These are phyloP conservation scores for Lepraria neglecta DNA, from an alignment of 495 filamentous ascomycete species.

Conservation along the genomic window DNA sequence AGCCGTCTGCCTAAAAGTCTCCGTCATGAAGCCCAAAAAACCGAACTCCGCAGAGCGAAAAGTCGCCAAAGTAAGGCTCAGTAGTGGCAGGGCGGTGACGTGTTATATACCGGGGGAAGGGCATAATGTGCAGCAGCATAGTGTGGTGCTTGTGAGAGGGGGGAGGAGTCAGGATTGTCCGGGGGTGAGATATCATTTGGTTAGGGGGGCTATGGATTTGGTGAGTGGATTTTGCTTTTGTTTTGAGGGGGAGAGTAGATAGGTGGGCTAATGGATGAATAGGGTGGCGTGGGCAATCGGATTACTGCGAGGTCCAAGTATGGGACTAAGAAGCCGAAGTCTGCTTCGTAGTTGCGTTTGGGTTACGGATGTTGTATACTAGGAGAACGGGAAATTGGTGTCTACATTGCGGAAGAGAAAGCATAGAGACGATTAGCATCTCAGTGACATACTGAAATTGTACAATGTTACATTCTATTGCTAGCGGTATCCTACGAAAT, in stretches of 20 bases:
- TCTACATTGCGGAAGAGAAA: background rate
- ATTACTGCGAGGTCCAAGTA: slow-evolving; percentile 87
- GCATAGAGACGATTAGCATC: background rate
- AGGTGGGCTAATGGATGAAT: slow-evolving; percentile 24
- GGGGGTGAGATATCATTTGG: slow-evolving; percentile 90
- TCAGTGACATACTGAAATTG: background rate
- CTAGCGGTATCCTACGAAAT: slow-evolving; percentile 7
- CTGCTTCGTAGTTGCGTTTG: background rate
- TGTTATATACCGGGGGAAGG: slow-evolving; percentile 94
- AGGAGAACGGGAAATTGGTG: background rate
- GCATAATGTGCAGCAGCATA: slow-evolving; percentile 98
- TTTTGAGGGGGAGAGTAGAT: slow-evolving; percentile 21
- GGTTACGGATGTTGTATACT: background rate
- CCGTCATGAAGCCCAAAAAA: slow-evolving; percentile 92
- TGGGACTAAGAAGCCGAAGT: slow-evolving; percentile 96
- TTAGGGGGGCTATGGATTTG: slow-evolving; percentile 89
- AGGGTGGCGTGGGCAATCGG: slow-evolving; percentile 88
- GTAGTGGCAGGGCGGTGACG: slow-evolving; percentile 77
- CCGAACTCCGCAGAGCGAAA: slow-evolving; percentile 96
- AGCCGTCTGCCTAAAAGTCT: slow-evolving; percentile 89
- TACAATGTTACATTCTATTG: slow-evolving; percentile 8
- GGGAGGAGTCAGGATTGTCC: slow-evolving; percentile 94
- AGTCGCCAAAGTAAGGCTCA: slow-evolving; percentile 79
- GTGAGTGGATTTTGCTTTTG: slow-evolving; percentile 49
- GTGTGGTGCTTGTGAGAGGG: slow-evolving; percentile 87